Evolutionary conservation across 257 asterid genomes (phyloP).

Genomic region (Solanum piurae): DNA sequence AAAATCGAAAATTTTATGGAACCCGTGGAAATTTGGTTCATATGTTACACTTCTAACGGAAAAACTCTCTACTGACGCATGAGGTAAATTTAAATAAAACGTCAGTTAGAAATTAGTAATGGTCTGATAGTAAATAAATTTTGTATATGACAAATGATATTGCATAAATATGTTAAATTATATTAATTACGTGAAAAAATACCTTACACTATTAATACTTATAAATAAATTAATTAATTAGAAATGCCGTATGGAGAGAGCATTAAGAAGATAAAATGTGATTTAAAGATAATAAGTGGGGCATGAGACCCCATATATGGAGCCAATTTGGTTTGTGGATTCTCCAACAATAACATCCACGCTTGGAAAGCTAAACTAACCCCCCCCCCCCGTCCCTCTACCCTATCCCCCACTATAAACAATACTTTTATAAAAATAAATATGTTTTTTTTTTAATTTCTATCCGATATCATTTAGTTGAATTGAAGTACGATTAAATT

Average conservation of each 20-base stretch:
- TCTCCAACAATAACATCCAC: slow-evolving; percentile 44
- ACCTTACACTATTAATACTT: background rate
- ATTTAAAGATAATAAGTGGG: background rate
- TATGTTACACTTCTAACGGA: background rate
- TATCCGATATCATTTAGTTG: background rate
- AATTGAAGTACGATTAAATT: fast-evolving
- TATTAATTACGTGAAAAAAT: background rate
- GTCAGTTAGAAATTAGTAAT: background rate
- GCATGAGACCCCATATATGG: background rate
- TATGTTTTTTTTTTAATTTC: background rate
- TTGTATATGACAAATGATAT: too few relatives aligned
- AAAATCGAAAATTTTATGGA: background rate
- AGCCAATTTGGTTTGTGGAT: slow-evolving; percentile 26
- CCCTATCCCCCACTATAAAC: slow-evolving; percentile 17
- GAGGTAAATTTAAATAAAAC: background rate
- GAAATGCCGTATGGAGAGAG: background rate
- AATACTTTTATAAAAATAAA: background rate
- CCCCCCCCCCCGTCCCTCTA: slow-evolving; percentile 3
- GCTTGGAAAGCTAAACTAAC: slow-evolving; percentile 35
- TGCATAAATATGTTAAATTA: background rate
- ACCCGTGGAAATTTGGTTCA: background rate
- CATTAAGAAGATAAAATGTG: background rate
- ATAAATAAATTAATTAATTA: background rate
- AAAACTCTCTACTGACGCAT: background rate
- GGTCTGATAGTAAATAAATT: too few relatives aligned